Percentiles rank a stretch among this genome's conserved stretches.
Evolutionary conservation across 768 basidiomycete genomes (phyloP).

Genomic region (Calocera viscosa): DNA sequence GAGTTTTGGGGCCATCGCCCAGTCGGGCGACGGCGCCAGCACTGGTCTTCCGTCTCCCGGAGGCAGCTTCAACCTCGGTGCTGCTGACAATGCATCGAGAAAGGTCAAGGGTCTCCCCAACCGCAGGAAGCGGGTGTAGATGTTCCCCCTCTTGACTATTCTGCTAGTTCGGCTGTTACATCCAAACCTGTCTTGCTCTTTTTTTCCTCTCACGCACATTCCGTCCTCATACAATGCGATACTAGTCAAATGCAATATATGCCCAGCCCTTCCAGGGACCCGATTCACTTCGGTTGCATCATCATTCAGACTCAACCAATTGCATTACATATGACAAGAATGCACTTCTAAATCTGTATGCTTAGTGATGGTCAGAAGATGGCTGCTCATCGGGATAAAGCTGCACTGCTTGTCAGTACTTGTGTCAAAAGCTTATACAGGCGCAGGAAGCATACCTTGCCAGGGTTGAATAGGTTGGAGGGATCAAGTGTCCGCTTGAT

Average conservation of each 20-base stretch:
- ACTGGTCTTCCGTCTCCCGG: not conserved
- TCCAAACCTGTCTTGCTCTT: too few relatives aligned
- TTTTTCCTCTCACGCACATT: too few relatives aligned
- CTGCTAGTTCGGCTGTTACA: too few relatives aligned
- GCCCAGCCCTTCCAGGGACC: too few relatives aligned
- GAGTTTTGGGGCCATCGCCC: not conserved
- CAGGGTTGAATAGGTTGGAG: conserved; percentile 71
- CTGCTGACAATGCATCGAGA: not conserved
- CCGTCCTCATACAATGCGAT: too few relatives aligned
- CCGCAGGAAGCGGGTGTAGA: not conserved
- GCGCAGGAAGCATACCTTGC: conserved; percentile 36
- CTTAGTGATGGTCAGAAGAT: not conserved
- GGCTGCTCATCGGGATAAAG: not conserved
- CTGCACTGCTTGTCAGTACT: not conserved
- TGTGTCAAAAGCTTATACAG: not conserved
- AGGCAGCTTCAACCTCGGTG: not conserved
- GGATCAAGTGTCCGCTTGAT: conserved; percentile 75
- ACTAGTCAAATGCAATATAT: too few relatives aligned
- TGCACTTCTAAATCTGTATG: too few relatives aligned
- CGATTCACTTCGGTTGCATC: too few relatives aligned
- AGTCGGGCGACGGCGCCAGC: not conserved
- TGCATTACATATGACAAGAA: too few relatives aligned
- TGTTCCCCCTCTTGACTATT: too few relatives aligned
- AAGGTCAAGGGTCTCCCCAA: not conserved
- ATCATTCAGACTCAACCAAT: too few relatives aligned